phyloP scores from a whole-genome alignment of 371 early-diverging fungal species.

The Mucor sp. region DNA sequence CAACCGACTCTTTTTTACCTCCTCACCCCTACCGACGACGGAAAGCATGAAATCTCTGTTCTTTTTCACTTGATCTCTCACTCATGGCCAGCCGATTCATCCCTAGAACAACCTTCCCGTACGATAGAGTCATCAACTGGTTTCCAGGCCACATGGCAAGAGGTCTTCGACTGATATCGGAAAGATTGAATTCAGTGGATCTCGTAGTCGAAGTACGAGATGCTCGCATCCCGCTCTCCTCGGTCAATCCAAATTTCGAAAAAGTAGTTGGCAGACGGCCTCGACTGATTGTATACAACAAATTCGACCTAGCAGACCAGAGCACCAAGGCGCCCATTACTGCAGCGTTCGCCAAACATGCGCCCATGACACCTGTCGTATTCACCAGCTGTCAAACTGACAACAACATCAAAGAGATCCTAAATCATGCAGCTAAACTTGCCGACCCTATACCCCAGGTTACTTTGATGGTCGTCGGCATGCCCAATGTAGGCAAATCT shows the following conservation, averaged over 20 bases:
- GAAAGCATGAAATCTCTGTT: background rate
- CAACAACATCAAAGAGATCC: constrained; percentile 62
- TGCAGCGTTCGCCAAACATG: constrained; percentile 53
- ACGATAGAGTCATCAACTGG: constrained; percentile 87
- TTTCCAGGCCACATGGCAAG: constrained; percentile 95
- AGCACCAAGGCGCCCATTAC: constrained; percentile 40
- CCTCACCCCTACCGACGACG: background rate
- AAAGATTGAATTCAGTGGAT: constrained; percentile 76
- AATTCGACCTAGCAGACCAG: constrained; percentile 84
- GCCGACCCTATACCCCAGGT: constrained; percentile 49
- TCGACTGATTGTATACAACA: constrained; percentile 90
- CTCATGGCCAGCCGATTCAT: constrained; percentile 22
- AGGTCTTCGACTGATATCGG: constrained; percentile 77
- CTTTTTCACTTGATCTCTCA: background rate
- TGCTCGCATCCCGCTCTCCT: constrained; percentile 90
- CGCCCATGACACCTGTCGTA: constrained; percentile 58
- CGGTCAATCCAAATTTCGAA: constrained; percentile 87
- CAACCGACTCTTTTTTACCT: background rate
- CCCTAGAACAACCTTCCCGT: constrained; percentile 51
- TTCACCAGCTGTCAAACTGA: constrained; percentile 76
- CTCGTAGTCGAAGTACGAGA: constrained; percentile 93
- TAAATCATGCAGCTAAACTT: constrained; percentile 61
- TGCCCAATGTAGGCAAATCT: constrained; percentile 97
- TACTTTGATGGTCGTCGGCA: constrained; percentile 87
- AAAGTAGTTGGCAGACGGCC: constrained; percentile 63